Evolutionary conservation across 805 yeast species (phyloP).

Genomic region (Cyberlindnera veronae): DNA sequence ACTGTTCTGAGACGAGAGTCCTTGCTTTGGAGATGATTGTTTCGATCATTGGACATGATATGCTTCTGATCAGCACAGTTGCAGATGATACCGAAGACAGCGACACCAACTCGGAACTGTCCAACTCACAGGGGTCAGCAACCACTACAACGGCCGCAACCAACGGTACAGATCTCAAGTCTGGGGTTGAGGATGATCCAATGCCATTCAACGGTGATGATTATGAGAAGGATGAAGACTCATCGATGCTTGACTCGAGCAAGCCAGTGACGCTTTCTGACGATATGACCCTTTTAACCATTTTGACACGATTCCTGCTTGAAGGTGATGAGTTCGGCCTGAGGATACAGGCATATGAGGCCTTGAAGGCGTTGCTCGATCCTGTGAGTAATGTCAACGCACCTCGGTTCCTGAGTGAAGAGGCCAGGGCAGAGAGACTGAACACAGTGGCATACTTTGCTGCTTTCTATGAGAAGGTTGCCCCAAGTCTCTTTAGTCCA

Average conservation of each 20-base stretch:
- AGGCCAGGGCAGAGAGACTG: conserved; percentile 23
- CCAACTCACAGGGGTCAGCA: too few species aligned
- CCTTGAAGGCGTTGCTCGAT: conserved; percentile 69
- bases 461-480: conserved; percentile 61
- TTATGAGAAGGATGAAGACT: conserved; percentile 9
- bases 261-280: conserved; percentile 33
- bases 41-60: conserved; percentile 81
- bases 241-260: conserved; percentile 1
- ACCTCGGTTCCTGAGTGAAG: conserved; percentile 22
- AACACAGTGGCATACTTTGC: conserved; percentile 45
- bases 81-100: conserved; percentile 6
- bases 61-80: conserved; percentile 46
- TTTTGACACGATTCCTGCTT: conserved; percentile 56
- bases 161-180: too few species aligned
- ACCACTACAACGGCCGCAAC: too few species aligned
- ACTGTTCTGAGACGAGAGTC: conserved; percentile 47
- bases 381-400: conserved; percentile 28
- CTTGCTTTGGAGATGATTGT: conserved; percentile 79
- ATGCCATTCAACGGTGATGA: conserved; percentile 11
- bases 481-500: conserved; percentile 51
- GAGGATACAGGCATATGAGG: conserved; percentile 80
- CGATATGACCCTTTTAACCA: conserved; percentile 55
- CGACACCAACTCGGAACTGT: too few species aligned
- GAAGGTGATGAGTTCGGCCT: conserved; percentile 67
- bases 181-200: conserved; percentile 10